Evolutionary conservation across 2,329 filamentous ascomycete genomes (phyloP), one percentile per base, ranked within the genome.

Genomic region (Ploettnerulaceae sp.): DNA sequence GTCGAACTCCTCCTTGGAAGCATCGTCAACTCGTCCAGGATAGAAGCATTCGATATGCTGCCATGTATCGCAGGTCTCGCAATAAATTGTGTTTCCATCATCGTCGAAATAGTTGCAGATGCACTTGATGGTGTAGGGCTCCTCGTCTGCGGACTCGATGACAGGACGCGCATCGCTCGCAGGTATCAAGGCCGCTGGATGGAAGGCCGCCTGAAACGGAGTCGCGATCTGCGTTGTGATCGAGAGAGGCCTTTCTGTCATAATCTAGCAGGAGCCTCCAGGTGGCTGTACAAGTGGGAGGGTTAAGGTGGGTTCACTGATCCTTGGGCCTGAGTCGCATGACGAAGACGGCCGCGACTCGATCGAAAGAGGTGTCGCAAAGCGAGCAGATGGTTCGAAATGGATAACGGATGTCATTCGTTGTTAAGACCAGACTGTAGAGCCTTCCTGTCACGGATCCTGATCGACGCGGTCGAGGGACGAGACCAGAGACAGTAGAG

Each of bases 31-130:
- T 59, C 88, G 86, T 54, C 79, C 67, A 17, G 79, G 79, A 66
- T 97, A 97, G 70, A 95, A 97, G 70, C 93, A 98, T 65, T 89
- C 84, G 61, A 95, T 95, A 69, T 98, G 93, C 69, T 98, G 93
- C 93, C 93, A 98, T 39, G 89, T 93, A 65, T 95, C 87, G 74
- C 93, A 98, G 49, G 76, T 80, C 66, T 97, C 93, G 75, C 93
- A 98, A 68, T 90, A 89, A 53, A 98, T 94, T 50, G 93, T 98
- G 68, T 88, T 91, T 69, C 93, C 93, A 73, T 98, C 93, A 74
- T 98, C 93, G 72, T 95, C 89, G 66, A 81, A 73, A 68, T 86
- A 96, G 66, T 82, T 82, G 71, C 93, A 98, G 60, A 97, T 95
- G 77, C 93, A 98, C 75, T 94, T 95, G 72, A 97, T 96, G 49